A percentile compares a stretch with the other conserved stretches of the same genome.
phyloP scores from a whole-genome alignment of 495 filamentous ascomycete genomes.

The Penicillium longicatenatum region DNA sequence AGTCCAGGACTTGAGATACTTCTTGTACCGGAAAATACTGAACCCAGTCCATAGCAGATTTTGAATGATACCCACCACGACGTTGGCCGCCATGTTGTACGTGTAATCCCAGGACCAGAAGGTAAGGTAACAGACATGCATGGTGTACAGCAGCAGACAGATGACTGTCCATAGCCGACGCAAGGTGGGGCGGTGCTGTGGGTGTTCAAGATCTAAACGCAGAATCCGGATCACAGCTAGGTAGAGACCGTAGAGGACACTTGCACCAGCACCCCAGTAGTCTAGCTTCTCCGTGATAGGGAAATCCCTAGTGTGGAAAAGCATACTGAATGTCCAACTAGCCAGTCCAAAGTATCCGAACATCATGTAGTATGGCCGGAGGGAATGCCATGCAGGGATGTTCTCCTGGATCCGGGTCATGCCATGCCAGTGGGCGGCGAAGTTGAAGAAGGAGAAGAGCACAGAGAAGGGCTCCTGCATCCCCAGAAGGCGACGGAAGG shows the following conservation, averaged over 20 bases:
- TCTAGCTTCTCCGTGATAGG: slow-evolving; percentile 85
- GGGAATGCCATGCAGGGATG: slow-evolving; percentile 70
- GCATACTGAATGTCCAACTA: slow-evolving; percentile 82
- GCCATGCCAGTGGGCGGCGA: slow-evolving; percentile 82
- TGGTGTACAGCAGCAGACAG: slow-evolving; percentile 69
- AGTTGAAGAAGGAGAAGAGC: slow-evolving; percentile 88
- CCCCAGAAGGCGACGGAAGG: slow-evolving; percentile 84
- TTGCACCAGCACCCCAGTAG: slow-evolving; percentile 92
- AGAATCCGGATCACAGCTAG: slow-evolving; percentile 79
- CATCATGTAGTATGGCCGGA: slow-evolving; percentile 76
- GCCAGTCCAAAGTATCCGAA: slow-evolving; percentile 82
- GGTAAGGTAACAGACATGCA: slow-evolving; percentile 82
- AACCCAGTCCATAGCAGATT: slow-evolving; percentile 87
- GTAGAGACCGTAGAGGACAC: slow-evolving; percentile 88
- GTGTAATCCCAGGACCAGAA: slow-evolving; percentile 90
- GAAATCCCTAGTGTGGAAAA: slow-evolving; percentile 93
- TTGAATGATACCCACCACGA: slow-evolving; percentile 75
- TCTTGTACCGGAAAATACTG: slow-evolving; percentile 72
- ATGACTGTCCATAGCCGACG: slow-evolving; percentile 72
- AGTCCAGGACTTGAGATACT: slow-evolving; percentile 70
- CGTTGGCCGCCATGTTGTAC: slow-evolving; percentile 97
- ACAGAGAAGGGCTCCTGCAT: slow-evolving; percentile 95
- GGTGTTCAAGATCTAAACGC: slow-evolving; percentile 68
- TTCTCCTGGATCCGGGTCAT: slow-evolving; percentile 65
- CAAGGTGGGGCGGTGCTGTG: slow-evolving; percentile 54